Conservation (phyloP, 1,284 basidiomycete genomes). For the Agaricales sp. region DNA sequence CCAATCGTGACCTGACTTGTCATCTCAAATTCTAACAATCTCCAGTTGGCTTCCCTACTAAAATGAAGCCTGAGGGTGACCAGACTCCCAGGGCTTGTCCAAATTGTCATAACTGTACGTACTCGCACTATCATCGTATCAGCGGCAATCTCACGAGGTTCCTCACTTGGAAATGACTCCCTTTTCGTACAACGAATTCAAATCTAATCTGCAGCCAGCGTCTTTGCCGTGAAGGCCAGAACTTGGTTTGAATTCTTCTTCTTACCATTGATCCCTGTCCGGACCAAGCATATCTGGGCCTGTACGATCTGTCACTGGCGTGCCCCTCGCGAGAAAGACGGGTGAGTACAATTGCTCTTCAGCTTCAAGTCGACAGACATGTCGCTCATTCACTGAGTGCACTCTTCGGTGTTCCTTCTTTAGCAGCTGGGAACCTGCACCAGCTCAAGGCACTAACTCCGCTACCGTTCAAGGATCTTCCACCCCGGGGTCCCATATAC, state of each 20-base stretch:
- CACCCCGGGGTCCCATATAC: too few relatives aligned
- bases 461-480: too few relatives aligned
- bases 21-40: too few relatives aligned
- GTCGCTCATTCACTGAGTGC: background rate
- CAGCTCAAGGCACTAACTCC: background rate
- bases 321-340: slow-evolving; percentile 3
- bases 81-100: background rate
- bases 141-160: background rate
- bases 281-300: slow-evolving; percentile 28
- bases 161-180: background rate
- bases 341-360: too few relatives aligned
- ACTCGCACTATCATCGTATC: background rate
- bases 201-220: slow-evolving; percentile 5
- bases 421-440: background rate
- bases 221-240: slow-evolving; percentile 28
- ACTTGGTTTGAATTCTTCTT: slow-evolving; percentile 39
- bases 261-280: slow-evolving; percentile 31
- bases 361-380: background rate
- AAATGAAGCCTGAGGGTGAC: slow-evolving; percentile 1
- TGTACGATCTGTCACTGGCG: slow-evolving; percentile 29
- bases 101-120: background rate
- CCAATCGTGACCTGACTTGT: too few relatives aligned
- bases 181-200: background rate
- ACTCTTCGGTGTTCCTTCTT: background rate
- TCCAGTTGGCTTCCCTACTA: slow-evolving; percentile 1